Evolutionary conservation across 73 alveolate species (phyloP).

Genomic region (Tetrahymena borealis): DNA sequence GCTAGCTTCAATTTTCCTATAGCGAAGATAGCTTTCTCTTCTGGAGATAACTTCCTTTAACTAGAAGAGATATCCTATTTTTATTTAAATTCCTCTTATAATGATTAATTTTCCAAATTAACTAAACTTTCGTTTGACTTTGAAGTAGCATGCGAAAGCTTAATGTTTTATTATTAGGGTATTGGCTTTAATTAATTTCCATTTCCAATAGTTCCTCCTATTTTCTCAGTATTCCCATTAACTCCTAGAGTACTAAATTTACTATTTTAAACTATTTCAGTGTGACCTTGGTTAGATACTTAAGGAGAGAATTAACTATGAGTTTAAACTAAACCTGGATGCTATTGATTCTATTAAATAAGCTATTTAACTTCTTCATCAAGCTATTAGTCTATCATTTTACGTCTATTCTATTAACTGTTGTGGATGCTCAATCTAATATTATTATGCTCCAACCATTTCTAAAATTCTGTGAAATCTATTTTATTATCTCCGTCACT

Average conservation of each 20-base stretch:
- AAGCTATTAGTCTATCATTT: background rate
- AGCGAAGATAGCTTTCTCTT: conserved; percentile 1
- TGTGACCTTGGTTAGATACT: background rate
- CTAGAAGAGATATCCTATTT: background rate
- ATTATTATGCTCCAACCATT: conserved; percentile 39
- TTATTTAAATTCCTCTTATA: conserved; percentile 5
- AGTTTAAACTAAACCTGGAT: background rate
- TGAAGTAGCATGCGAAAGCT: background rate
- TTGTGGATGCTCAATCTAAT: background rate
- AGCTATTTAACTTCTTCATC: background rate
- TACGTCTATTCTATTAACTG: background rate
- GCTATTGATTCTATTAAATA: background rate
- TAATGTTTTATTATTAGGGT: background rate
- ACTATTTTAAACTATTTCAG: background rate
- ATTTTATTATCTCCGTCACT: conserved; percentile 33
- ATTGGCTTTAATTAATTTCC: background rate
- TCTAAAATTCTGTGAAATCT: conserved; percentile 32
- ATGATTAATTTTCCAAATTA: background rate
- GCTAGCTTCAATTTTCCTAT: conserved; percentile 13
- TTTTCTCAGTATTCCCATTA: no score
- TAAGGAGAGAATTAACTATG: background rate
- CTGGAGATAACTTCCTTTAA: background rate
- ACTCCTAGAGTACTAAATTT: no score
- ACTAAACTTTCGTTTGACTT: background rate
- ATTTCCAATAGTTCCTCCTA: background rate